Evolutionary conservation across 2,329 filamentous ascomycete species (phyloP).

Genomic region (Pyricularia pennisetigena): DNA sequence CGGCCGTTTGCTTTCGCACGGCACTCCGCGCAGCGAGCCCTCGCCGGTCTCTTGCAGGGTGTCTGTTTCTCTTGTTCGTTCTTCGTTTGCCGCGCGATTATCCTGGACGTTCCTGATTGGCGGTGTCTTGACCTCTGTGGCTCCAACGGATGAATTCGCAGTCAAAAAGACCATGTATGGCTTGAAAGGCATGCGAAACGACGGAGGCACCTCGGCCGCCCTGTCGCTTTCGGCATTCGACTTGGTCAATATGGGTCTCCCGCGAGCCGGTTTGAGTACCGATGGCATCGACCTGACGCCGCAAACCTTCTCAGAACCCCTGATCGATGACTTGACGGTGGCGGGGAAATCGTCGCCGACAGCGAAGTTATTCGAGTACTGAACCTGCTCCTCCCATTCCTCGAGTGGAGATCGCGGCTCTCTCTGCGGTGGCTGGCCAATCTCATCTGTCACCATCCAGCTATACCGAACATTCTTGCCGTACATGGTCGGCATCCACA

Average conservation of each 20-base stretch:
- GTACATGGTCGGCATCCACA: not conserved
- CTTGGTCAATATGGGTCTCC: constrained; percentile 5
- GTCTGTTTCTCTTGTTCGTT: not conserved
- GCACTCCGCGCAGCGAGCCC: not conserved
- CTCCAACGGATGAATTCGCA: not conserved
- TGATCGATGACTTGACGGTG: not conserved
- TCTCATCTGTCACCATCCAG: not conserved
- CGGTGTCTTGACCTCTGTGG: not conserved
- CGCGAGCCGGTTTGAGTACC: constrained; percentile 19
- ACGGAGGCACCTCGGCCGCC: not conserved
- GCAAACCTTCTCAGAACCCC: not conserved
- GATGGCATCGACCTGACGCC: constrained; percentile 16
- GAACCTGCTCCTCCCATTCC: not conserved
- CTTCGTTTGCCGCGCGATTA: too few species aligned
- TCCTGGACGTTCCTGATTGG: not conserved
- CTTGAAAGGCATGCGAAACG: constrained; percentile 6
- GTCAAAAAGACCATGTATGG: constrained; percentile 6
- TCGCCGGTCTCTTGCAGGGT: not conserved
- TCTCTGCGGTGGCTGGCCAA: not conserved
- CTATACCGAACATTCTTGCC: not conserved
- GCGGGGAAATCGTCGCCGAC: not conserved
- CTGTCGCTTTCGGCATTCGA: not conserved
- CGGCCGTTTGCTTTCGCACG: not conserved
- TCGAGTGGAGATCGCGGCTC: not conserved
- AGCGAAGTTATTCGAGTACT: not conserved